Evolutionary conservation across 1,139 yeast species (phyloP), one percentile per base, ranked within the genome.

Genomic region (Barnettozyma hawaiiensis): DNA sequence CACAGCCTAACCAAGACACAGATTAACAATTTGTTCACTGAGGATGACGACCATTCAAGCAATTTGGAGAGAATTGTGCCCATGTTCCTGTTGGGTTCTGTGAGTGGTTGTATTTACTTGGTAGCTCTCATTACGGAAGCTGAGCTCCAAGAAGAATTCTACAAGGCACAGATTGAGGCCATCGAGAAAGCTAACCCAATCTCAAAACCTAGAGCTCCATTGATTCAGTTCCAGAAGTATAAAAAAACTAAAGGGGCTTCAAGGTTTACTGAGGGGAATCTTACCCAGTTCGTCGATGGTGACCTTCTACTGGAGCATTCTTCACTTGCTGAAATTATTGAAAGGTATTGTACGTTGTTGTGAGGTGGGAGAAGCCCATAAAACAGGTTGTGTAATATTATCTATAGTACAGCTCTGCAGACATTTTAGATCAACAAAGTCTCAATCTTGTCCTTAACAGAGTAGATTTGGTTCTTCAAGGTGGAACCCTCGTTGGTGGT

Each of bases 401-500:
- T 28, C 10, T 43, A 36, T 35, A 42, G 39, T 39, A 40, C 43
- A 43, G 20, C 42, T 37, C 39, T 40, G 42, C 31, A 49, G 32
- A 46, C 34, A 43, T 41, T 54, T 70, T 83, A 92, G 66, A 92
- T 92, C 70, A 94, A 81, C 68, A 94, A 81, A 62, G 97, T 86
- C 76, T 94, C 98, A 68, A 94, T 92, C 85, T 90, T 90, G 75
- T 92, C 97, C 86, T 92, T 94, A 71, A 90, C 89, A 66, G 85
- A 87, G 72, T 85, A 89, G 72, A 92, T 87, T 77, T 90, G 97
- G 78, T 76, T 86, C 80, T 89, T 89, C 75, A 94, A 85, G 62
- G 96, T 87, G 59, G 97, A 89, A 61, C 97, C 96, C 65, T 94
- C 99, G 73, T 94, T 92, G 55, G 98, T 80, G 65, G 99, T 94